These are phyloP conservation scores for Talaromyces verruculosus DNA, from an alignment of 2,329 filamentous ascomycete genomes.

Conservation along the genomic window DNA sequence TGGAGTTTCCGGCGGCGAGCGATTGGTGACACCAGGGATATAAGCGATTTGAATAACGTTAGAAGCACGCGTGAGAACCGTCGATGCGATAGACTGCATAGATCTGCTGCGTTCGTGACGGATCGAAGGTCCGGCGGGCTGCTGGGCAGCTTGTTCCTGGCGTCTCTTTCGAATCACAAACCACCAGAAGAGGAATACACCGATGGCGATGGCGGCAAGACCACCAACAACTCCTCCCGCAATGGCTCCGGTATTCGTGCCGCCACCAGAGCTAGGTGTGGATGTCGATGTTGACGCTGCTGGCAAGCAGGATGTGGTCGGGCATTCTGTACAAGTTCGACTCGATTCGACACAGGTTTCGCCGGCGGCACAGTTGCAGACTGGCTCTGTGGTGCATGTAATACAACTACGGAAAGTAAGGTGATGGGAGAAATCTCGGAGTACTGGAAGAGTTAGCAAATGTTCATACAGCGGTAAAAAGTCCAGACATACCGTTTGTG, in stretches of 20 bases:
- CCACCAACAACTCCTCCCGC: conserved; percentile 89
- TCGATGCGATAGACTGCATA: conserved; percentile 92
- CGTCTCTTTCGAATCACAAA: conserved; percentile 80
- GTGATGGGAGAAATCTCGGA: conserved; percentile 25
- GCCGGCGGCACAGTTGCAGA: conserved; percentile 60
- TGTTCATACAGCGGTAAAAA: conserved; percentile 5
- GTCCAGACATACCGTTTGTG: conserved; percentile 26
- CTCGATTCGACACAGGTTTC: conserved; percentile 61
- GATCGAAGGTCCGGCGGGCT: conserved; percentile 48
- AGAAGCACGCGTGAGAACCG: conserved; percentile 89
- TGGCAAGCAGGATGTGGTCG: conserved; percentile 57
- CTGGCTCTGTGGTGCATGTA: conserved; percentile 54
- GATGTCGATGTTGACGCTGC: conserved; percentile 34
- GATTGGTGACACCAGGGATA: conserved; percentile 94
- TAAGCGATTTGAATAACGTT: conserved; percentile 99
- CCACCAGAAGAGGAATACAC: conserved; percentile 80
- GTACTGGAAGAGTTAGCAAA: conserved; percentile 4
- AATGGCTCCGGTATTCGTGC: conserved; percentile 77
- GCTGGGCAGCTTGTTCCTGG: conserved; percentile 51
- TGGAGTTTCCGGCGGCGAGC: conserved; percentile 79
- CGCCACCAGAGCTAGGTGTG: conserved; percentile 33
- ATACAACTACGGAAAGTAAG: conserved; percentile 51
- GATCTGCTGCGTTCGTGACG: conserved; percentile 60
- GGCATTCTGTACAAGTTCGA: conserved; percentile 61
- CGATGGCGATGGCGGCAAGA: conserved; percentile 68